Evolutionary conservation across 1,139 yeast genomes (phyloP), one percentile per base, ranked within the genome.

Genomic region (Candida albicans): DNA sequence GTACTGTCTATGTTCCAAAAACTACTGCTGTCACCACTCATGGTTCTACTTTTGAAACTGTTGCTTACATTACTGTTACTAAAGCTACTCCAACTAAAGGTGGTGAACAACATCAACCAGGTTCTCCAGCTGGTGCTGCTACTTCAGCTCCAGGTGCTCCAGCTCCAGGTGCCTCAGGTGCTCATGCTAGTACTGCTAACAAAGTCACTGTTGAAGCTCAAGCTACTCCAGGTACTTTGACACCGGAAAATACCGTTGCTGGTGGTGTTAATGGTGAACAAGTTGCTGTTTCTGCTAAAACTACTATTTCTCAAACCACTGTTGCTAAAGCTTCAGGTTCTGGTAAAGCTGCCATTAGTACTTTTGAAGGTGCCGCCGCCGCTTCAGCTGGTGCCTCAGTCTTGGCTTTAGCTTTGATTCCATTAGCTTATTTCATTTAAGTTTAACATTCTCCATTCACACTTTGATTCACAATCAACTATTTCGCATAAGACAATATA

Each of bases 231-330:
- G 35, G 41, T 33, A 29, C 42, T 30, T 37, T 36, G 18, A 18
- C 22, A 4, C 22, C 22, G 3, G 22, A 18, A 18, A 18, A 18
- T 18, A n/a, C n/a, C n/a, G n/a, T n/a, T n/a, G 22, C 22, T 61
- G 28, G 45, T 43, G 50, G 22, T 3, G 22, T 5, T 18, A 18
- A 55, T 32, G 49, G 48, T 37, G 64, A 63, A 45, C 53, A 51
- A 35, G 59, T 50, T 38, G 59, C 70, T 44, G 52, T 55, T 45
- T 59, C 55, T 61, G 64, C 70, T 50, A 63, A 71, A 39, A 68
- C 70, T 43, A 49, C 57, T 44, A 42, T 52, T 34, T 45, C 55
- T 31, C 52, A 56, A 25, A 37, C 51, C 38, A 34, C 52, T 30
- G 48, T 52, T 27, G 45, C 48, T 28, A 27, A 41, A 15, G 46